Base-by-base conservation (phyloP, 331 rosid species). In the Quercus lobata region DNA sequence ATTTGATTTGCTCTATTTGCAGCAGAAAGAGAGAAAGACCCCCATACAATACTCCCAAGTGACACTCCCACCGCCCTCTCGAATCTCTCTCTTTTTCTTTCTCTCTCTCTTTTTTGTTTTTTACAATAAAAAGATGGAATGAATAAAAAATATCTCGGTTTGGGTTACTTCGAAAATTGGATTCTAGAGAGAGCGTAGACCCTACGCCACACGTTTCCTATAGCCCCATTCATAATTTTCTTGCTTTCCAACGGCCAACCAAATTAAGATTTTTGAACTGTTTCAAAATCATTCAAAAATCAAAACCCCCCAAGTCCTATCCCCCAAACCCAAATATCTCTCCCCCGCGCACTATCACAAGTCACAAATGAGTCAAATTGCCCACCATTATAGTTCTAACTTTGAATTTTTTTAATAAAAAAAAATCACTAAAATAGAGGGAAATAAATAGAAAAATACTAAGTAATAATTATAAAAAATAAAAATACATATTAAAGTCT, bases 181-280 rank as follows among this genome's bases (percentile, higher is more conserved):
- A 41, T 70, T 44, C 35, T 2, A 70, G 56, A 21, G 21, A 60
- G 27, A 27, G 16, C 68, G 17, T 22, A 57, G 22, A 7, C 22
- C 62, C 62, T 32, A 30, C 37, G 24, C 72, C 53, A 70, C 74
- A 44, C 17, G 19, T 49, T 49, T 29, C 24, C 44, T 65, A 11
- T 37, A 37, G 44, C 5, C 25, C 71, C 5, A 1, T 22, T 86
- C 91, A 84, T 76, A 69, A 88, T 74, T 3, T 85, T 79, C 85
- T 69, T 81, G 93, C 93, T 66, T 86, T 69, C 85, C 80, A 93
- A 90, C 93, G 83, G 72, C 88, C 86, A 77, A n/a, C 41, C 80
- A 9, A 41, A 37, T 7, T 46, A 71, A 55, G 63, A 22, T 22
- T 41, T 41, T 41, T 77, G 58, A 81, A 53, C 83, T 35, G 72